Evolutionary conservation across 164 flowering plant genomes (phyloP).

Genomic region (Warburgia ugandensis): DNA sequence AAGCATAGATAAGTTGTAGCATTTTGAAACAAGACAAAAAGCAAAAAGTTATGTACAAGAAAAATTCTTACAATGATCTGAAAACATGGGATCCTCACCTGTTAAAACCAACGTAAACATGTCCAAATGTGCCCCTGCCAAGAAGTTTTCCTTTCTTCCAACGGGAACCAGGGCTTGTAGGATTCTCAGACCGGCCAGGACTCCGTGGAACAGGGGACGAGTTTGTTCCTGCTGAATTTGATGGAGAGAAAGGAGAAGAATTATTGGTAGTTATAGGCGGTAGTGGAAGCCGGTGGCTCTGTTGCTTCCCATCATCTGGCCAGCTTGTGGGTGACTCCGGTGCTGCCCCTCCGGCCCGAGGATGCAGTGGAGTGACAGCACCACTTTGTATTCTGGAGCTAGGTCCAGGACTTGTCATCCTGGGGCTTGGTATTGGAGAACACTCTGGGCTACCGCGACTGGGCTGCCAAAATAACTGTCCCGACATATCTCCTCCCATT

Average conservation of each 20-base stretch:
- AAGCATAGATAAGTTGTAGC: no score
- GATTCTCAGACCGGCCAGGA: constrained; percentile 81
- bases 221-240: constrained; percentile 54
- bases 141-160: constrained; percentile 91
- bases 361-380: constrained; percentile 83
- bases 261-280: constrained; percentile 57
- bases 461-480: constrained; percentile 36
- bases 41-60: no score
- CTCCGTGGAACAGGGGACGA: constrained; percentile 88
- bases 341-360: constrained; percentile 58
- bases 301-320: constrained; percentile 79
- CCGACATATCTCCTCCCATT: constrained; percentile 39
- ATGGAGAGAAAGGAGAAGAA: constrained; percentile 57
- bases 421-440: constrained; percentile 53
- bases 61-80: no score
- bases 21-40: no score
- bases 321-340: constrained; percentile 48
- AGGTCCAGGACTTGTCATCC: constrained; percentile 60
- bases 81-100: constrained; percentile 38
- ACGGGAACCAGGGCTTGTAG: constrained; percentile 70
- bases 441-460: constrained; percentile 48
- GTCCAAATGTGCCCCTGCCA: constrained; percentile 95
- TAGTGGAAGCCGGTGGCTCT: constrained; percentile 80
- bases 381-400: constrained; percentile 72
- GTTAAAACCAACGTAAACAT: constrained; percentile 87